Evolutionary conservation across 2,329 filamentous ascomycete genomes (phyloP).

Genomic region (Nigrograna mackinnonii): DNA sequence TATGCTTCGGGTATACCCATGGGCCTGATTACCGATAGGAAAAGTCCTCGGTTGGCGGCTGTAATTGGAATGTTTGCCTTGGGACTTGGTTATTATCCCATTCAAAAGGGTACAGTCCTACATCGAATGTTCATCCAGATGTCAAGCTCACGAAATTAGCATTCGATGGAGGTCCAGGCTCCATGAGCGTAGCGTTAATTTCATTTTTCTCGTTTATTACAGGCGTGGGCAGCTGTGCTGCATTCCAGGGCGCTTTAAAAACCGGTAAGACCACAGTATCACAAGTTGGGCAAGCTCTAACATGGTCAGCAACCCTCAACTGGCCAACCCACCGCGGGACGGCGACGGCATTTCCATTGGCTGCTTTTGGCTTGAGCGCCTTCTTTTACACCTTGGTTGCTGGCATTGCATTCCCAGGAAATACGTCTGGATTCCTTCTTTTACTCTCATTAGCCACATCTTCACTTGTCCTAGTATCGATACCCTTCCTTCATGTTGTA

Average conservation of each 20-base stretch:
- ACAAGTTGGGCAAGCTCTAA: conserved; percentile 16
- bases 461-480: conserved; percentile 71
- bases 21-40: conserved; percentile 82
- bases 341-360: conserved; percentile 89
- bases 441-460: conserved; percentile 81
- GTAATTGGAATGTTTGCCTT: conserved; percentile 74
- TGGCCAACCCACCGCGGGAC: conserved; percentile 91
- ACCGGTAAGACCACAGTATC: conserved; percentile 48
- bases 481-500: conserved; percentile 84
- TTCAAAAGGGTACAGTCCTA: conserved; percentile 60
- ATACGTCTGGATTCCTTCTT: conserved; percentile 80
- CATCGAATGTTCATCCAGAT: background rate
- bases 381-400: conserved; percentile 92
- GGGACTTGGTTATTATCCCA: conserved; percentile 80
- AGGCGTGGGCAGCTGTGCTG: conserved; percentile 85
- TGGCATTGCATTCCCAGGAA: conserved; percentile 76
- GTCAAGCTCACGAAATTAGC: conserved; percentile 53
- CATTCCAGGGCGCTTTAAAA: conserved; percentile 89
- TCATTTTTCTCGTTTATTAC: conserved; percentile 86
- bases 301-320: conserved; percentile 73
- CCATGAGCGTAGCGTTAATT: conserved; percentile 60
- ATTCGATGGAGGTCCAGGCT: conserved; percentile 69
- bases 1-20: conserved; percentile 88
- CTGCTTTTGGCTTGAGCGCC: conserved; percentile 91
- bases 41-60: conserved; percentile 78